Base-by-base conservation (phyloP, 2,329 filamentous ascomycete genomes). In the Ophiostoma himal-ulmi region DNA sequence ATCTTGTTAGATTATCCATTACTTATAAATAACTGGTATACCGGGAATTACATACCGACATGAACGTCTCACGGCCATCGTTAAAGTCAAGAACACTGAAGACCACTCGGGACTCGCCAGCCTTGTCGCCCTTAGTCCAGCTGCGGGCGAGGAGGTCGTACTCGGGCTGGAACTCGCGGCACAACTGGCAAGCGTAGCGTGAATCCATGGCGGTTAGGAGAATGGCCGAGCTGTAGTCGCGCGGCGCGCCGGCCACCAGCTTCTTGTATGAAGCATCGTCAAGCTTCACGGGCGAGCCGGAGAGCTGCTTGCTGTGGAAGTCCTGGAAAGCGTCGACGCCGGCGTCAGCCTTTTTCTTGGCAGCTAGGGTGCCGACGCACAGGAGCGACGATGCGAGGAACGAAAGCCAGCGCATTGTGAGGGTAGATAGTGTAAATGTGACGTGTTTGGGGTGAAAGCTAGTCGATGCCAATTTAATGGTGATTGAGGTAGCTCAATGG, bases 91-190 rank as follows among this genome's bases (percentile, higher is more conserved):
- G 81, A 7, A 91, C 94, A 34, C 87, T 90, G 80, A 94, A 96
- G 64, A 98, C 79, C 74, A 96, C 76, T 73, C 90, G 86, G 37
- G 89, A 90, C 74, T 92, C 85, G 69, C 84, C 90, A 71, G 87
- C 83, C 82, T 90, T 92, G 80, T 96, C 91, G 8, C 92, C 93
- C 79, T 91, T 93, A 73, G 85, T 84, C 95, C 95, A 99, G 81
- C 91, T 95, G 80, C 88, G 91, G 69, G 87, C 88, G 70, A 99
- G 82, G 69, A 98, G 80, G 70, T 96, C 91, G 91, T 93, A 99
- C 81, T 99, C 95, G 1, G 94, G 91, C 79, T 97, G 91, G 79
- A 99, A 97, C 69, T 96, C 92, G 69, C 88, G 86, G 80, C 95
- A 99, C 67, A 98, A 83, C 74, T 89, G 83, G 79, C 95, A 99